These are phyloP conservation scores for Juglanconis sp. DNA, from an alignment of 2,329 filamentous ascomycete genomes.

Conservation along the genomic window DNA sequence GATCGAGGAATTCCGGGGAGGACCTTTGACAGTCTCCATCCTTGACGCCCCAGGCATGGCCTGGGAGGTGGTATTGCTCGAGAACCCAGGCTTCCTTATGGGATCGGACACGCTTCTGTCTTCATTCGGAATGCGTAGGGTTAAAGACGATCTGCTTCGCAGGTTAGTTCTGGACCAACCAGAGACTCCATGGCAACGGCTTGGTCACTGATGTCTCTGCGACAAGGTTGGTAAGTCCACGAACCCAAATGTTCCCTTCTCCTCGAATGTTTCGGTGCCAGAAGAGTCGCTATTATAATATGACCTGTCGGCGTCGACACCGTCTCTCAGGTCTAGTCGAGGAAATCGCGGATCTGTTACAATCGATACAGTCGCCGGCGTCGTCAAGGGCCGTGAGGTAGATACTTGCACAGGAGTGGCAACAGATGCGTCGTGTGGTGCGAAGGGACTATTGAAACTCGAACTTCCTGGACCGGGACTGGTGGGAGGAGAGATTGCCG, in stretches of 20 bases:
- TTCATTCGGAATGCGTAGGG: conserved; percentile 45
- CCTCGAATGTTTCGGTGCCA: conserved; percentile 28
- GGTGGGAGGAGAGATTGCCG: conserved; percentile 40
- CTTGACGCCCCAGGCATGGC: conserved; percentile 47
- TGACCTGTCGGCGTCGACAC: conserved; percentile 26
- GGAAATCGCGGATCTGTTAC: conserved; percentile 23
- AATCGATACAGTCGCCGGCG: neutral
- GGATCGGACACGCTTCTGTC: conserved; percentile 42
- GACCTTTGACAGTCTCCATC: conserved; percentile 36
- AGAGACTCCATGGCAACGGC: conserved; percentile 1
- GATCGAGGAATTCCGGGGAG: conserved; percentile 78
- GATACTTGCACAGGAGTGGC: conserved; percentile 24
- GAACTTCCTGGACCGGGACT: conserved; percentile 39
- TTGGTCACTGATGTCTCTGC: neutral
- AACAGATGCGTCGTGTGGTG: conserved; percentile 24
- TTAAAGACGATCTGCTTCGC: conserved; percentile 26
- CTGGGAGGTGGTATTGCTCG: conserved; percentile 34
- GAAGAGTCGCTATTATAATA: conserved; percentile 38
- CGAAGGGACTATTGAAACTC: conserved; percentile 28
- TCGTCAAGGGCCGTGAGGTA: conserved; percentile 1
- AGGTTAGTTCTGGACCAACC: neutral
- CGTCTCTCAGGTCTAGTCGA: conserved; percentile 16
- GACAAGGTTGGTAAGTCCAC: conserved; percentile 18
- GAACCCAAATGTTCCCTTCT: conserved; percentile 30
- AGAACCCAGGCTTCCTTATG: conserved; percentile 41